phyloP scores from a whole-genome alignment of 495 filamentous ascomycete genomes.

The Pseudomonodictys pantanalensis region DNA sequence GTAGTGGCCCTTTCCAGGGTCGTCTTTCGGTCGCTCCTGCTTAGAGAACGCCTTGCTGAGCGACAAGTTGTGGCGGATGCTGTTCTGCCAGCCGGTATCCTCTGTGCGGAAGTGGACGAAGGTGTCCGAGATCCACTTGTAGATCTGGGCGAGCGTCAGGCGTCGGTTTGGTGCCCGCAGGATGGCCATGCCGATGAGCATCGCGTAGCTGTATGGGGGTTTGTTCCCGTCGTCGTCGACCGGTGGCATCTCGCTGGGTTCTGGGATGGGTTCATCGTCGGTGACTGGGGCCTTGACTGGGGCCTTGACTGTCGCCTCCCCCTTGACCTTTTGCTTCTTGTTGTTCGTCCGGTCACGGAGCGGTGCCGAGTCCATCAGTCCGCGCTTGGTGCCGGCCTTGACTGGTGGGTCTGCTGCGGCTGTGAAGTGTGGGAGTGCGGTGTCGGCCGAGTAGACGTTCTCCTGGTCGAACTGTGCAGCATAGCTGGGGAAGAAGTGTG shows the following conservation, averaged over 20 bases:
- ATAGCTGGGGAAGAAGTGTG: constrained; percentile 63
- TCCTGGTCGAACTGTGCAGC: constrained; percentile 63
- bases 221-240: constrained; percentile 87
- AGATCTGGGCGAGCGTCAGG: constrained; percentile 92
- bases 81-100: constrained; percentile 95
- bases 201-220: constrained; percentile 87
- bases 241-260: constrained; percentile 71
- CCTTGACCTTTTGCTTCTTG: constrained; percentile 55
- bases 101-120: constrained; percentile 80
- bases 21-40: constrained; percentile 92
- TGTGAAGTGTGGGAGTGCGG: constrained; percentile 21
- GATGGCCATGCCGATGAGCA: constrained; percentile 96
- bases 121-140: constrained; percentile 97
- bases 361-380: constrained; percentile 67
- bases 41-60: constrained; percentile 97
- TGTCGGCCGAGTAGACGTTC: constrained; percentile 51
- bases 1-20: constrained; percentile 98
- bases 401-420: constrained; percentile 58
- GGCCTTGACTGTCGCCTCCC: not conserved
- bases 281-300: constrained; percentile 46
- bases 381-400: constrained; percentile 53
- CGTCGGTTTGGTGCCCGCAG: constrained; percentile 78
- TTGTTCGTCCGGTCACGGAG: constrained; percentile 67
- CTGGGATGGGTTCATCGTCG: constrained; percentile 58
- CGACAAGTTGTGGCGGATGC: constrained; percentile 97